Conservation (phyloP, 108 stramenopile genomes). For the Phaeodactylum tricornutum region DNA sequence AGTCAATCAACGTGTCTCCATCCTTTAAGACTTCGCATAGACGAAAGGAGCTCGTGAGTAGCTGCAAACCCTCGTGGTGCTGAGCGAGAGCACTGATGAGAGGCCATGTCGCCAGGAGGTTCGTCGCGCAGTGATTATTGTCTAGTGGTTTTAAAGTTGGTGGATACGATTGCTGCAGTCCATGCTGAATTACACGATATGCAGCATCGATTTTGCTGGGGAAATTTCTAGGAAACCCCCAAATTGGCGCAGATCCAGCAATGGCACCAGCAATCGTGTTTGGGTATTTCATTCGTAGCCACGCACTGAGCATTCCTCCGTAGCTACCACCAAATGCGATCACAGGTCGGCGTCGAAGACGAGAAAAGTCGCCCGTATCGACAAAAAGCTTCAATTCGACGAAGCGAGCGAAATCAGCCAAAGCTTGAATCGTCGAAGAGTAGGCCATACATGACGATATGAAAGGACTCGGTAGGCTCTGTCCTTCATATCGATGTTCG, state of each 20-base stretch:
- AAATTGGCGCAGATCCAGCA: constrained; percentile 64
- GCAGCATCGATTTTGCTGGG: constrained; percentile 30
- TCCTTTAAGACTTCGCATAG: constrained; percentile 24
- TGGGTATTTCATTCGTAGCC: constrained; percentile 86
- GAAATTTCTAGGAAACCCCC: constrained; percentile 14
- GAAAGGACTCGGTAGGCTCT: constrained; percentile 21
- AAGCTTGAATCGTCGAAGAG: constrained; percentile 46
- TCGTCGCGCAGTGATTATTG: constrained; percentile 30
- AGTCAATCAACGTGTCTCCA: constrained; percentile 14
- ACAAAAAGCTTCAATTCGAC: constrained; percentile 20
- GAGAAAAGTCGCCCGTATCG: no score
- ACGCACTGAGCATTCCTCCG: constrained; percentile 88
- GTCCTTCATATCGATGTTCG: constrained; percentile 88
- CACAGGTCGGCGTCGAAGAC: constrained; percentile 18
- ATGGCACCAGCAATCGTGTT: constrained; percentile 70
- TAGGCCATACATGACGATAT: constrained; percentile 28
- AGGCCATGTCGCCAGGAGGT: constrained; percentile 36
- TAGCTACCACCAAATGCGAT: constrained; percentile 86
- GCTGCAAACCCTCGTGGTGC: not conserved
- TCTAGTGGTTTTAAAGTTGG: constrained; percentile 6
- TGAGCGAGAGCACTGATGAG: constrained; percentile 17
- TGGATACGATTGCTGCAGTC: constrained; percentile 24
- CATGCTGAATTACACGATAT: constrained; percentile 22
- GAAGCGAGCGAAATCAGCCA: constrained; percentile 78
- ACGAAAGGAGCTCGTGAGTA: constrained; percentile 23